Percentiles rank a stretch among this genome's conserved stretches.
Conservation (phyloP, 78 protist species). For the Paulinella micropora region DNA sequence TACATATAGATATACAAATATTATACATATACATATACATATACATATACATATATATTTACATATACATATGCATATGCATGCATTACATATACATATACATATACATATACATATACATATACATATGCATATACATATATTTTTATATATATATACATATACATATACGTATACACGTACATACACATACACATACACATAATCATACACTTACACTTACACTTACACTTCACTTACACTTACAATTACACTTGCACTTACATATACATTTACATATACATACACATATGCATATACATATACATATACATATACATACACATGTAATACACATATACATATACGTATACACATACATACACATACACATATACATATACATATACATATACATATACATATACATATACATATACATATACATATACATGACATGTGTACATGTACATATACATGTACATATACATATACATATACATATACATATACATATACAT, state of each 20-base stretch:
- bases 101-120: neutral
- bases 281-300: neutral
- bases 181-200: neutral
- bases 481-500: neutral
- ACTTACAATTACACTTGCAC: neutral
- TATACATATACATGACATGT: neutral
- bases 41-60: too few species aligned
- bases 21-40: too few species aligned
- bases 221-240: neutral
- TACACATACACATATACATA: neutral
- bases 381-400: neutral
- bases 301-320: neutral
- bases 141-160: too few species aligned
- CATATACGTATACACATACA: neutral
- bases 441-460: neutral
- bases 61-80: neutral
- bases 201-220: neutral
- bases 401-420: neutral
- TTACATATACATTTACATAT: neutral
- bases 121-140: too few species aligned
- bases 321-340: neutral
- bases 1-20: too few species aligned
- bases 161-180: neutral
- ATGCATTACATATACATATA: neutral
- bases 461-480: neutral